These are phyloP conservation scores for Ophiostoma himal-ulmi DNA, from an alignment of 2,329 filamentous ascomycete species.

Conservation along the genomic window DNA sequence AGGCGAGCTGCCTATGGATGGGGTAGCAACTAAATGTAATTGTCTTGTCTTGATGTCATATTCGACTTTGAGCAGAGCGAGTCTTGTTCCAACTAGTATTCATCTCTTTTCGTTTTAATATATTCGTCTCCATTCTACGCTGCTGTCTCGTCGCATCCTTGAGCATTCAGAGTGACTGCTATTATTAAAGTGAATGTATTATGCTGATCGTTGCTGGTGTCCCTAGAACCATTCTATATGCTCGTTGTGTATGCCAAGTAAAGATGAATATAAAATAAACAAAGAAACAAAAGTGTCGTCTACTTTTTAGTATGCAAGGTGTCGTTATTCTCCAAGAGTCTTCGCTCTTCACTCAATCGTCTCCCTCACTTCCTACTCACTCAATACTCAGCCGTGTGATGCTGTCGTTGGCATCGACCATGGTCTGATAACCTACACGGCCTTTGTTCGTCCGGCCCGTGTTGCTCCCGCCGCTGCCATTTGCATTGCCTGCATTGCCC, in stretches of 20 bases:
- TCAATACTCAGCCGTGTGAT: constrained; percentile 98
- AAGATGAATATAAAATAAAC: neutral
- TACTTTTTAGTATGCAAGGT: constrained; percentile 2
- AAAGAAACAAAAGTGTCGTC: neutral
- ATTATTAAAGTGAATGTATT: neutral
- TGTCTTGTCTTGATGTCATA: neutral
- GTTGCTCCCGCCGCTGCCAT: constrained; percentile 38
- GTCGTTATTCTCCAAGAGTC: neutral
- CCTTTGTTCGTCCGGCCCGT: constrained; percentile 38
- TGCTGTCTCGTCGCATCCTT: no score
- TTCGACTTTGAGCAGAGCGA: constrained; percentile 9
- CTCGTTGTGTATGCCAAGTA: neutral
- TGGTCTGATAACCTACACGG: constrained; percentile 77
- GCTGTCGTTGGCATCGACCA: constrained; percentile 92
- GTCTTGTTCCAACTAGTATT: neutral
- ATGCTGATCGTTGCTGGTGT: neutral
- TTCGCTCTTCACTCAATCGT: neutral
- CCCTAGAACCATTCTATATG: neutral
- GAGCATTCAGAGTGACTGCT: neutral
- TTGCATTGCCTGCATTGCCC: constrained; percentile 37
- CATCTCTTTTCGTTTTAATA: neutral
- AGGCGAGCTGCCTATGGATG: neutral
- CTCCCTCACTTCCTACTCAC: constrained; percentile 35
- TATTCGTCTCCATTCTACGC: neutral
- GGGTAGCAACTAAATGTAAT: neutral